phyloP scores from a whole-genome alignment of 192 early-diverging fungal genomes.

The Chytriomyces confervae region DNA sequence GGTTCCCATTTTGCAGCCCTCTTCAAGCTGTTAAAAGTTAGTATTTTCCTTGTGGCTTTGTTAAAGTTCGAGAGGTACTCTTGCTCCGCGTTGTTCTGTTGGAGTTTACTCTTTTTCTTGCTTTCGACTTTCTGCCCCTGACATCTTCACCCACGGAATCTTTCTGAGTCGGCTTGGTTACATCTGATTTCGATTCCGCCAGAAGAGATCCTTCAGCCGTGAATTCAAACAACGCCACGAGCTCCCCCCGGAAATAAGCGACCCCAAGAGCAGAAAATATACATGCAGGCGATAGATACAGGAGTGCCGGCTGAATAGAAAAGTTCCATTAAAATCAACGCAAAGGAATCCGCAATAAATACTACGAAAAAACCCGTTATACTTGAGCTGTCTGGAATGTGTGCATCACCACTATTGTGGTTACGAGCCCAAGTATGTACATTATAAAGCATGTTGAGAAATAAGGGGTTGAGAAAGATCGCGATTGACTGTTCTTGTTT shows the following conservation, averaged over 20 bases:
- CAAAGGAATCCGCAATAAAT: background rate
- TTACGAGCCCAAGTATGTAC: slow-evolving; percentile 83
- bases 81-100: too few species aligned
- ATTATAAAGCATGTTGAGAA: slow-evolving; percentile 81
- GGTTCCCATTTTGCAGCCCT: too few species aligned
- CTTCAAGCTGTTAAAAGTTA: too few species aligned
- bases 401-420: slow-evolving; percentile 94
- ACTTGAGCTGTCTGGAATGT: slow-evolving; percentile 92
- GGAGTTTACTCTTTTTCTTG: too few species aligned
- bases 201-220: slow-evolving; percentile 19
- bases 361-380: background rate
- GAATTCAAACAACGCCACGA: slow-evolving; percentile 48
- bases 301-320: slow-evolving; percentile 74
- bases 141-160: too few species aligned
- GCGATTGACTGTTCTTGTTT: slow-evolving; percentile 56
- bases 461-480: slow-evolving; percentile 83
- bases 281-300: slow-evolving; percentile 97
- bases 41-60: too few species aligned
- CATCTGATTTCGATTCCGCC: background rate
- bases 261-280: slow-evolving; percentile 79
- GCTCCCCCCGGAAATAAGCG: slow-evolving; percentile 46
- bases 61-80: too few species aligned
- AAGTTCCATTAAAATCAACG: slow-evolving; percentile 11
- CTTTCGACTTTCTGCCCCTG: too few species aligned
- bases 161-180: too few species aligned